These are phyloP conservation scores for Elaeis oleifera DNA, from an alignment of 202 grass and related monocot species.

Conservation along the genomic window DNA sequence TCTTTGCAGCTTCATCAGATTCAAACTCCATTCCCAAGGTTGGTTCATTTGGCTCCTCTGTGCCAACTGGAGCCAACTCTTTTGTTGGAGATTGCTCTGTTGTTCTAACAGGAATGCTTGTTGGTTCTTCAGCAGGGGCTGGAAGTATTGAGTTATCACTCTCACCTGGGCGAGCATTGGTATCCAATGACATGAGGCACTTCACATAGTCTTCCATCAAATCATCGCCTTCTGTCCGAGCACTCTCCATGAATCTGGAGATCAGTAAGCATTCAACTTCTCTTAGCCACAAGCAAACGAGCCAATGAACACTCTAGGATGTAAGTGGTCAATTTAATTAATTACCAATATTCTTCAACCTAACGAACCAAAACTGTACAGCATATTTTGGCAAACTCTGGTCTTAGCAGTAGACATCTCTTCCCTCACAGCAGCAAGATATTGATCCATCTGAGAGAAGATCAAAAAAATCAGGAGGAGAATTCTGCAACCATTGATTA, in stretches of 20 bases:
- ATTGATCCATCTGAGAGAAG: no score
- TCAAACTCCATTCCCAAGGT: constrained; percentile 60
- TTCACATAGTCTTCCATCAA: constrained; percentile 80
- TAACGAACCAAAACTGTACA: no score
- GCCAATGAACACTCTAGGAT: no score
- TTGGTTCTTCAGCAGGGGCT: constrained; percentile 21
- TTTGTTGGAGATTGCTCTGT: constrained; percentile 14
- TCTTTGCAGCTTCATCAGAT: constrained; percentile 40
- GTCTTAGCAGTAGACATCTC: no score
- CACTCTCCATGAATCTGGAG: constrained; percentile 36
- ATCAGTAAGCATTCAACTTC: constrained; percentile 6
- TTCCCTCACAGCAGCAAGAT: no score
- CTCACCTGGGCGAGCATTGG: constrained; percentile 35
- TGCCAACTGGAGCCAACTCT: constrained; percentile 24
- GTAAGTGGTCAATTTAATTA: no score
- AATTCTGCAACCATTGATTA: no score
- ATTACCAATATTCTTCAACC: no score
- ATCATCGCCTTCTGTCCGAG: constrained; percentile 42
- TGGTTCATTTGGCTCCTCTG: constrained; percentile 46
- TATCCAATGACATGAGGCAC: constrained; percentile 89
- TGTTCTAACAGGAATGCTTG: constrained; percentile 11
- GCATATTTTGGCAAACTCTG: no score
- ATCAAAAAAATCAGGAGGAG: no score
- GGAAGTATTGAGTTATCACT: constrained; percentile 35
- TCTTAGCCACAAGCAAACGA: no score